A percentile compares a stretch with the other conserved stretches of the same genome.
phyloP scores from a whole-genome alignment of 495 filamentous ascomycete species.

The Lasiosphaeriaceae sp. region DNA sequence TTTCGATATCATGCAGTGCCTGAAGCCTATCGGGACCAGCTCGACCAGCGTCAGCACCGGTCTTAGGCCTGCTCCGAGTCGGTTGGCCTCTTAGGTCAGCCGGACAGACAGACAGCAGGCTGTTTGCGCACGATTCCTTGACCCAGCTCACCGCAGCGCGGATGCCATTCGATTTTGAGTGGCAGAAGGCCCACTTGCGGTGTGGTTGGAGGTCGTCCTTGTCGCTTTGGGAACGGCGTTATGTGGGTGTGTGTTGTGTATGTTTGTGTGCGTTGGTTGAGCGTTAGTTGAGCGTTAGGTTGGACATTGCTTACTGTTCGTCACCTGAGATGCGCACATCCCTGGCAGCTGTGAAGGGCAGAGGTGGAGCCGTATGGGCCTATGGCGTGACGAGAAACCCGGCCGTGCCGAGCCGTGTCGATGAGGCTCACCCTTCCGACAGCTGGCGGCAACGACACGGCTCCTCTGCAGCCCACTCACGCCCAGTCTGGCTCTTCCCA shows the following conservation, averaged over 20 bases:
- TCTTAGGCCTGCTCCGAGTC: background rate
- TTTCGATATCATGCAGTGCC: slow-evolving; percentile 7
- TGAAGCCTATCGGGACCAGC: slow-evolving; percentile 1
- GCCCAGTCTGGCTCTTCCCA: background rate
- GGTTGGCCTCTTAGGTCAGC: background rate
- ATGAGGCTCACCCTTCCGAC: slow-evolving; percentile 23
- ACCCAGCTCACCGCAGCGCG: background rate
- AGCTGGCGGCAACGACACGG: slow-evolving; percentile 26
- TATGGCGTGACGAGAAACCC: slow-evolving; percentile 2
- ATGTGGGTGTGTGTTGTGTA: background rate
- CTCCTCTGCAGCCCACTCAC: background rate
- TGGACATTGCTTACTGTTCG: background rate
- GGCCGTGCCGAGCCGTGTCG: slow-evolving; percentile 4
- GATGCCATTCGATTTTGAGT: background rate
- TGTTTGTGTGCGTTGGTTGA: background rate
- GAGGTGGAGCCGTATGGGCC: background rate
- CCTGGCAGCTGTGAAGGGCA: slow-evolving; percentile 12
- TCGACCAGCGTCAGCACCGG: background rate
- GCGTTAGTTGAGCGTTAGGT: background rate
- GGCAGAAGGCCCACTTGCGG: background rate
- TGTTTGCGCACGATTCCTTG: background rate
- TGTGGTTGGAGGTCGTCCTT: slow-evolving; percentile 3
- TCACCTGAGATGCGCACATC: background rate
- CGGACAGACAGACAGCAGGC: background rate
- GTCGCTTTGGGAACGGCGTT: slow-evolving; percentile 1